Base-by-base conservation (phyloP, 495 filamentous ascomycete species). In the Penicillium salamii region DNA sequence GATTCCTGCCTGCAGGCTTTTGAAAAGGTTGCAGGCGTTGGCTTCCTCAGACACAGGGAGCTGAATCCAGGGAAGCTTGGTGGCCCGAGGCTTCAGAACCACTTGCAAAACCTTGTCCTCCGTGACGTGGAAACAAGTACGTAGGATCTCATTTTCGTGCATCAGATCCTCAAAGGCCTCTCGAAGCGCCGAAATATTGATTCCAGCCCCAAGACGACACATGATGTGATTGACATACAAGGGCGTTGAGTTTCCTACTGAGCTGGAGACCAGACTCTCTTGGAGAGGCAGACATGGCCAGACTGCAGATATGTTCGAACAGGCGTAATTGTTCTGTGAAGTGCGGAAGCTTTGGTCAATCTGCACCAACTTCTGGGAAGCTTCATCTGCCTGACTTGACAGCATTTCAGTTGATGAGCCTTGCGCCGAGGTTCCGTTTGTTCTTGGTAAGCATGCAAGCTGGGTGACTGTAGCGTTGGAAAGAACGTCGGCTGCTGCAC, bases 171-270 rank as follows among this genome's bases (percentile, higher is more conserved):
- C 56, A 75, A 83, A 86, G 2, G 88, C 85, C 13, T 15, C 51
- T 89, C 75, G 3, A 79, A 61, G 0, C 3, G 3, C 8, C 8
- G 23, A 26, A 26, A 26, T 3, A 4, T 3, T 8, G 23, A 26
- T 26, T 4, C 62, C 50, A 0, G 66, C 47, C 6, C 66, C 49
- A 1, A 93, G 48, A 37, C 78, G 73, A 28, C 87, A 63, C 14
- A 82, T 68, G 50, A 90, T 82, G 50, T 90, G 86, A 51, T 89
- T 91, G 68, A 89, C 89, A 58, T 93, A 91, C 49, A 81, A 70
- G 17, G 69, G 68, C 46, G 81, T 86, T n/a, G 74, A 68, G 2
- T 84, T 86, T 6, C 70, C 66, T 7, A 89, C 34, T 75, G 90
- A 90, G 46, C 84, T 82, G 0, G 81, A 80, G 26, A 91, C 73